Evolutionary conservation across 2,329 filamentous ascomycete species (phyloP), one percentile per base, ranked within the genome.

Genomic region (Cercospora sojina): DNA sequence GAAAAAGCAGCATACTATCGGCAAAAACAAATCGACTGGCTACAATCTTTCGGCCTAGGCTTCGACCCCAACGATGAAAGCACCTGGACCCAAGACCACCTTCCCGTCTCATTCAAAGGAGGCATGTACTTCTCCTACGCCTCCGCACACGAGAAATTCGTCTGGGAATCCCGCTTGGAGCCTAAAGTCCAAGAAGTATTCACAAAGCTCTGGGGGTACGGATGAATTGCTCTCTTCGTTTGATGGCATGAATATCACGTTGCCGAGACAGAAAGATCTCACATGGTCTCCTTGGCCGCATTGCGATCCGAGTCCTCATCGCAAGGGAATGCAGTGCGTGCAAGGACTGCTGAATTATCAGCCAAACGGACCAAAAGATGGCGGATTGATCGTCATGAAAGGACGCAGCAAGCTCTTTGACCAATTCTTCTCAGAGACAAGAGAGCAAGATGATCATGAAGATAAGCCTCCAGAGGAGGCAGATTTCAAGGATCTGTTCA

Each of bases 271-370:
- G 1, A 80, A 77, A 41, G 77, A 80, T 59, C 66, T 80, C 6
- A 74, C 65, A 3, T 80, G 75, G 76, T 51, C 41, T 35, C 58
- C 58, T 4, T 83, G 81, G 81, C 81, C 81, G 5, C 81, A 83
- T 64, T 77, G 78, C 51, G 82, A 83, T 70, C 80, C 83, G 68
- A 78, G 76, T 31, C 81, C 77, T 0, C 67, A 77, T 5, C 74
- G 78, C 2, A 81, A 81, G 66, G 81, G 79, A 64, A 78, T 76
- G 78, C 73, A 76, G 53, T 78, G 76, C 53, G 74, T 83, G 0
- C 81, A 83, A 35, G 82, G 82, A 0, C 71, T 84, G 4, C 67
- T 83, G 1, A 83, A 83, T 71, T 79, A 78, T 10, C 75, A 78
- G 7, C 81, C 80, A 1, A 81, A 80, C 47, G 82, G 82, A 1